Conservation (phyloP, 805 yeast genomes). For the Allodekkera sacchari region DNA sequence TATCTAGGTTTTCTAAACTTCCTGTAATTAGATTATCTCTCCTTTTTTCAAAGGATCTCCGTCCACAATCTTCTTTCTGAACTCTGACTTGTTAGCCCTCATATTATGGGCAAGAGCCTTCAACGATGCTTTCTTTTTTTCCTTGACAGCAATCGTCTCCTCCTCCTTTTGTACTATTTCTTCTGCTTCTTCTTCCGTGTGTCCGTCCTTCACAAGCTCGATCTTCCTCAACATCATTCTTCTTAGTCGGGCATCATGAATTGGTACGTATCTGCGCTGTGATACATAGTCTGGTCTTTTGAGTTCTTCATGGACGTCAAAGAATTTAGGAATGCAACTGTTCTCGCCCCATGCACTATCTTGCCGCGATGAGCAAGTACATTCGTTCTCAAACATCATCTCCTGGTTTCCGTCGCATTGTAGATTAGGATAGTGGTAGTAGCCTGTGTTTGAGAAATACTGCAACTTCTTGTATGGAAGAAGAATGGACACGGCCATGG, state of each 20-base stretch:
- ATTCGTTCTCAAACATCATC: constrained; percentile 35
- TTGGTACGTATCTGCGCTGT: constrained; percentile 17
- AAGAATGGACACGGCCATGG: constrained; percentile 24
- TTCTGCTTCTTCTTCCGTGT: constrained; percentile 1
- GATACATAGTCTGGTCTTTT: constrained; percentile 22
- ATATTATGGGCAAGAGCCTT: no score
- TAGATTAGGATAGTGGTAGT: constrained; percentile 46
- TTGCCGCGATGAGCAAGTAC: constrained; percentile 40
- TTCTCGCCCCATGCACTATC: constrained; percentile 44
- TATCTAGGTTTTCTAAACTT: no score
- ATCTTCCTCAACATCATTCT: constrained; percentile 6
- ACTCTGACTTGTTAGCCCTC: no score
- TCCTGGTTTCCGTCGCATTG: constrained; percentile 51
- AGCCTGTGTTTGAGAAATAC: constrained; percentile 44
- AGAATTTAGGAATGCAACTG: constrained; percentile 42
- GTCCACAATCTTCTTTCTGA: no score
- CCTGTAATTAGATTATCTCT: no score
- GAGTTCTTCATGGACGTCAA: constrained; percentile 21
- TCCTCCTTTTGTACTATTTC: background rate
- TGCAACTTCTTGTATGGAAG: constrained; percentile 20
- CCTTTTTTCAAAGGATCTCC: no score
- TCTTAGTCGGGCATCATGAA: constrained; percentile 16
- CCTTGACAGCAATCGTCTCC: background rate
- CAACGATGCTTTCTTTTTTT: background rate
- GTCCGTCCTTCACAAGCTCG: constrained; percentile 3